phyloP scores from a whole-genome alignment of 106 monocot genomes.

The Dendrobium nobile region DNA sequence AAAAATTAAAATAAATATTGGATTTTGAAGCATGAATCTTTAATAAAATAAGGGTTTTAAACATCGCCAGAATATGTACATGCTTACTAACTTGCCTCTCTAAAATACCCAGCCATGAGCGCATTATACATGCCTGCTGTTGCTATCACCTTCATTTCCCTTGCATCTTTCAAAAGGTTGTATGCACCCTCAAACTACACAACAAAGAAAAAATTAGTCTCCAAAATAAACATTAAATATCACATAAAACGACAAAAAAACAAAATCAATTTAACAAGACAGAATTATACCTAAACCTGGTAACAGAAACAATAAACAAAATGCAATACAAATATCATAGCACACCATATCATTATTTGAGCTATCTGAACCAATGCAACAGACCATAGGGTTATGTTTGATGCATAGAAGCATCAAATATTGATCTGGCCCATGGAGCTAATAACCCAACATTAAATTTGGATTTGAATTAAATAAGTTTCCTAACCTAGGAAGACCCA shows the following conservation, averaged over 20 bases:
- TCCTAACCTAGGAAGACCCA: too few species aligned
- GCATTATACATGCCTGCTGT: constrained; percentile 79
- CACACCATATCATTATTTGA: not conserved
- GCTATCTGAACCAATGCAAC: not conserved
- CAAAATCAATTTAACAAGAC: not conserved
- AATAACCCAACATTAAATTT: not conserved
- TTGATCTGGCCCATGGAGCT: not conserved
- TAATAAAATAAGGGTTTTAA: constrained; percentile 5
- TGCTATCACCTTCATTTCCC: constrained; percentile 31
- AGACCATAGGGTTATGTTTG: not conserved
- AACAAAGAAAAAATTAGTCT: not conserved
- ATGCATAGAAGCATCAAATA: not conserved
- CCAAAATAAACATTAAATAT: not conserved
- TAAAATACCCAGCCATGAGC: constrained; percentile 64
- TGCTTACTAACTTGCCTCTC: constrained; percentile 42
- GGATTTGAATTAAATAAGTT: too few species aligned
- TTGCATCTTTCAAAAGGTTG: constrained; percentile 38
- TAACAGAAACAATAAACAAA: not conserved
- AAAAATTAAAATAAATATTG: constrained; percentile 1
- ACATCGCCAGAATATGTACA: not conserved
- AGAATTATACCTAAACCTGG: not conserved
- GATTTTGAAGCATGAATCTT: not conserved
- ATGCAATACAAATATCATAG: not conserved
- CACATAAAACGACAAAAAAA: not conserved
- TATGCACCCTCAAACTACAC: constrained; percentile 78